Evolutionary conservation across 441 rosid species (phyloP).

Genomic region (Populus trichocarpa): DNA sequence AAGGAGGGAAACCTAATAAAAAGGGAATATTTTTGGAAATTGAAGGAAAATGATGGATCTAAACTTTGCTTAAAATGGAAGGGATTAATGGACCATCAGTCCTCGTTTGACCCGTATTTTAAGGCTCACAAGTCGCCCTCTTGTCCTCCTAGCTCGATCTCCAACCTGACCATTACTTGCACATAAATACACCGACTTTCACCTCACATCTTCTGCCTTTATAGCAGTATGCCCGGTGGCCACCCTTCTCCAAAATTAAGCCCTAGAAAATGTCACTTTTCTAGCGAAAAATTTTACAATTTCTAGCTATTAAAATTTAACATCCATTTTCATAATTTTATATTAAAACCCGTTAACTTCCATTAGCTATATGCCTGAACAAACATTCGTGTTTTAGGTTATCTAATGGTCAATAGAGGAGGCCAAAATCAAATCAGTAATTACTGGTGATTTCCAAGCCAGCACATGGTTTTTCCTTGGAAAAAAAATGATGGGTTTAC

Average conservation of each 20-base stretch:
- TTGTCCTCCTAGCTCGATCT: slow-evolving; percentile 40
- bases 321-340: background rate
- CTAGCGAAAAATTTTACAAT: no score
- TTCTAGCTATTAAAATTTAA: no score
- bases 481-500: background rate
- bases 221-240: no score
- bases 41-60: background rate
- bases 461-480: background rate
- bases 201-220: no score
- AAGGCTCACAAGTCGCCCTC: slow-evolving; percentile 51
- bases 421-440: background rate
- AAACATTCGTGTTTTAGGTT: background rate
- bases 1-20: slow-evolving; percentile 18
- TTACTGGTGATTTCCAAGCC: background rate
- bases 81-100: slow-evolving; percentile 28
- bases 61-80: slow-evolving; percentile 39
- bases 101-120: slow-evolving; percentile 86
- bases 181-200: no score
- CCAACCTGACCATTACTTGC: slow-evolving; percentile 27
- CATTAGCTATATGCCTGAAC: background rate
- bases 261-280: no score
- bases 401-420: background rate
- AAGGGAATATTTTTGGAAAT: background rate
- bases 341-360: no score
- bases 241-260: no score